phyloP scores from a whole-genome alignment of 192 early-diverging fungal genomes.

The Podochytrium sp. region DNA sequence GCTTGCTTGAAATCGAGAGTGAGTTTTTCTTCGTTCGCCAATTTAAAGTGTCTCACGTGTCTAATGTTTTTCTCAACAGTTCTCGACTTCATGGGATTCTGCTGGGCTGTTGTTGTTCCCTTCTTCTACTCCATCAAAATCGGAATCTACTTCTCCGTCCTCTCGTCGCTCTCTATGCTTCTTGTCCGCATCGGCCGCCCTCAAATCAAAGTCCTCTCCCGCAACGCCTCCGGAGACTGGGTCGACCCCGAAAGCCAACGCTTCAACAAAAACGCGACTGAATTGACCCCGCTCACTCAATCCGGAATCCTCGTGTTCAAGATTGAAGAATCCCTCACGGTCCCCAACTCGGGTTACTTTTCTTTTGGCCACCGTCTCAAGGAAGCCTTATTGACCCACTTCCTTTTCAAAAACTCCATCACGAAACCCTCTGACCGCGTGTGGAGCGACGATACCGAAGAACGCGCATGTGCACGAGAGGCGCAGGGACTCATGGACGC shows the following conservation, averaged over 20 bases:
- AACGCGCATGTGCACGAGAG: neutral
- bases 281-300: conserved; percentile 25
- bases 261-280: neutral
- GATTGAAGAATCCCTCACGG: conserved; percentile 66
- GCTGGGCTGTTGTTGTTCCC: conserved; percentile 59
- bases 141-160: conserved; percentile 80
- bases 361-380: conserved; percentile 41
- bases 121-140: conserved; percentile 73
- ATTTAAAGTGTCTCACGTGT: no score
- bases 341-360: conserved; percentile 71
- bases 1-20: conserved; percentile 10
- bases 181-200: conserved; percentile 81
- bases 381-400: conserved; percentile 20
- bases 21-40: neutral
- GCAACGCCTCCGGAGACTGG: conserved; percentile 35
- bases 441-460: conserved; percentile 50
- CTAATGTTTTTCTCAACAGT: neutral
- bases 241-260: conserved; percentile 27
- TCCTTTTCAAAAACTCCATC: conserved; percentile 28
- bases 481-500: neutral
- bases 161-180: conserved; percentile 71
- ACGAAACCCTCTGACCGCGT: conserved; percentile 14
- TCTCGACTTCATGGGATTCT: conserved; percentile 57
- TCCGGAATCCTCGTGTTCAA: conserved; percentile 73
- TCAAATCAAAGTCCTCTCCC: conserved; percentile 48